A percentile compares a stretch with the other conserved stretches of the same genome.
These are phyloP conservation scores for Gossypium ekmanianum DNA, from an alignment of 345 rosid species.

Conservation along the genomic window DNA sequence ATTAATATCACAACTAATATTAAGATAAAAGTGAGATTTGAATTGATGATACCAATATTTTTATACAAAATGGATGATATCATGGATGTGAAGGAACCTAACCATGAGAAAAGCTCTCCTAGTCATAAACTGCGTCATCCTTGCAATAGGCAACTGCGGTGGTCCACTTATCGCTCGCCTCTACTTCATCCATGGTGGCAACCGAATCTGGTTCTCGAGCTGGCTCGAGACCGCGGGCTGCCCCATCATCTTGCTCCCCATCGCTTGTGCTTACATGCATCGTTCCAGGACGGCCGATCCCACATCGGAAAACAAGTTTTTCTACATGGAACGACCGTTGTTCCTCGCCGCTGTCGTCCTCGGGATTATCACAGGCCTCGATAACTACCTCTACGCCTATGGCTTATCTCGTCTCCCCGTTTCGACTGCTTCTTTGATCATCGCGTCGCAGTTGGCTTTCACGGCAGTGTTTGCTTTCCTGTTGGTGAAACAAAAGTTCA, in stretches of 20 bases:
- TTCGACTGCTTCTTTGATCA: not conserved
- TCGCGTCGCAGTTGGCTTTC: not conserved
- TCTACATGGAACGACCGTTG: not conserved
- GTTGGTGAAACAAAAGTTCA: not conserved
- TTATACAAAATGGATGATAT: no score
- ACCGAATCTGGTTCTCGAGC: constrained; percentile 1
- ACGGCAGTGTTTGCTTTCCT: not conserved
- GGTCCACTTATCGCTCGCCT: constrained; percentile 1
- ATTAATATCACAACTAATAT: no score
- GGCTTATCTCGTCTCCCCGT: not conserved
- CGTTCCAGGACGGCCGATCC: not conserved
- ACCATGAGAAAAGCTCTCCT: not conserved
- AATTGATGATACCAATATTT: no score
- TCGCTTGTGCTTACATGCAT: not conserved
- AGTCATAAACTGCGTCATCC: not conserved
- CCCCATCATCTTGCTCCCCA: not conserved
- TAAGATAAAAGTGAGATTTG: no score
- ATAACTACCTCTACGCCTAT: not conserved
- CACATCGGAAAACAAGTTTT: not conserved
- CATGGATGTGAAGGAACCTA: no score
- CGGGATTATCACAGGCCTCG: not conserved
- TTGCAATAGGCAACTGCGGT: not conserved
- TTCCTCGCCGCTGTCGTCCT: not conserved
- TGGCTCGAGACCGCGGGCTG: not conserved
- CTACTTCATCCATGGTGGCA: not conserved